phyloP scores from a whole-genome alignment of 1,139 yeast species.

The Sugiyamaella xylanicola region DNA sequence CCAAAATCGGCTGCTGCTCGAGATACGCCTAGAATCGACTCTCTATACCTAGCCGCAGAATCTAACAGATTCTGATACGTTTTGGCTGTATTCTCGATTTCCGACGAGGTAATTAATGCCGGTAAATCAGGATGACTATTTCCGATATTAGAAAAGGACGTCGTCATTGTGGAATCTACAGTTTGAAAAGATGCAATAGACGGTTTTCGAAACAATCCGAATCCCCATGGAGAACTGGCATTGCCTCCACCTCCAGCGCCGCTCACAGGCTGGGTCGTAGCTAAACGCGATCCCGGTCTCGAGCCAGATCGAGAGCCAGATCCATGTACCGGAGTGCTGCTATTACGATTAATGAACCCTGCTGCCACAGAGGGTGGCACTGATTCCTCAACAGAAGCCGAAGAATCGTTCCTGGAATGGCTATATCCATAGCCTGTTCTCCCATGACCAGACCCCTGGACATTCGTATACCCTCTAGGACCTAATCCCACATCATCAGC shows the following conservation, averaged over 20 bases:
- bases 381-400: not conserved
- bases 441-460: not conserved
- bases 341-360: not conserved
- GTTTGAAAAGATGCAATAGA: constrained; percentile 34
- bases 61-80: constrained; percentile 52
- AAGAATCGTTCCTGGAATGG: constrained; percentile 15
- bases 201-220: constrained; percentile 28
- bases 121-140: constrained; percentile 52
- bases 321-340: not conserved
- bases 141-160: constrained; percentile 27
- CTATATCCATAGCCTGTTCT: not conserved
- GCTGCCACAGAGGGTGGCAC: not conserved
- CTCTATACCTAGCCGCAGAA: constrained; percentile 56
- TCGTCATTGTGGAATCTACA: constrained; percentile 25
- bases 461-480: not conserved
- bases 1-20: constrained; percentile 76
- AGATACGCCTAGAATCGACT: constrained; percentile 55
- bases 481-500: not conserved
- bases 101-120: constrained; percentile 59
- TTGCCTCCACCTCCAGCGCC: not conserved
- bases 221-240: constrained; percentile 5
- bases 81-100: constrained; percentile 53
- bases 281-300: constrained; percentile 2
- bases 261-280: not conserved
- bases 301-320: constrained; percentile 11